phyloP scores from a whole-genome alignment of 192 early-diverging fungal genomes.

The Coemansia sp. region DNA sequence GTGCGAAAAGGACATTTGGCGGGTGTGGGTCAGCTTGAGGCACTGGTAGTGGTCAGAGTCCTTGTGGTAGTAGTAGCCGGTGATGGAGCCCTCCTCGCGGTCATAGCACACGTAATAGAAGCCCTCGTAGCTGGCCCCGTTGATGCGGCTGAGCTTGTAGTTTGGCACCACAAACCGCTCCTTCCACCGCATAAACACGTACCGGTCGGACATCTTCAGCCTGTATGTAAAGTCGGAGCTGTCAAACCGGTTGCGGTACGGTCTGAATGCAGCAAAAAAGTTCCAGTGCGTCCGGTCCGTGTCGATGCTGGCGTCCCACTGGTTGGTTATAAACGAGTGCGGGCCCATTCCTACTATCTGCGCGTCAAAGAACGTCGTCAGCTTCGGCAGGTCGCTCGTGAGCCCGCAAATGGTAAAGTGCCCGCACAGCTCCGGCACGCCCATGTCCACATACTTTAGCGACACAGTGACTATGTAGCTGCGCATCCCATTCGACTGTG shows the following conservation, averaged over 20 bases:
- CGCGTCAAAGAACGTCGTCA: constrained; percentile 76
- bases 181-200: constrained; percentile 85
- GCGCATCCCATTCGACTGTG: constrained; percentile 48
- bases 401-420: constrained; percentile 74
- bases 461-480: constrained; percentile 41
- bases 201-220: constrained; percentile 57
- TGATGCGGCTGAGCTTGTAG: constrained; percentile 66
- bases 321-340: constrained; percentile 67
- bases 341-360: constrained; percentile 65
- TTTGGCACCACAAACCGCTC: constrained; percentile 82
- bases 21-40: constrained; percentile 34
- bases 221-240: constrained; percentile 36
- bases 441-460: constrained; percentile 62
- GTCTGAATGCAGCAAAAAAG: constrained; percentile 49
- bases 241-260: constrained; percentile 41
- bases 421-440: constrained; percentile 65
- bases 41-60: constrained; percentile 54
- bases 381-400: constrained; percentile 64
- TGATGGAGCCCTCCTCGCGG: constrained; percentile 58
- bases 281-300: constrained; percentile 70
- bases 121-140: constrained; percentile 76
- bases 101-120: constrained; percentile 79
- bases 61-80: constrained; percentile 64
- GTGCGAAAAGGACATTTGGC: constrained; percentile 46
- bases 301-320: constrained; percentile 71